These are phyloP conservation scores for Clonostachys sp. DNA, from an alignment of 2,329 filamentous ascomycete species.

Conservation along the genomic window DNA sequence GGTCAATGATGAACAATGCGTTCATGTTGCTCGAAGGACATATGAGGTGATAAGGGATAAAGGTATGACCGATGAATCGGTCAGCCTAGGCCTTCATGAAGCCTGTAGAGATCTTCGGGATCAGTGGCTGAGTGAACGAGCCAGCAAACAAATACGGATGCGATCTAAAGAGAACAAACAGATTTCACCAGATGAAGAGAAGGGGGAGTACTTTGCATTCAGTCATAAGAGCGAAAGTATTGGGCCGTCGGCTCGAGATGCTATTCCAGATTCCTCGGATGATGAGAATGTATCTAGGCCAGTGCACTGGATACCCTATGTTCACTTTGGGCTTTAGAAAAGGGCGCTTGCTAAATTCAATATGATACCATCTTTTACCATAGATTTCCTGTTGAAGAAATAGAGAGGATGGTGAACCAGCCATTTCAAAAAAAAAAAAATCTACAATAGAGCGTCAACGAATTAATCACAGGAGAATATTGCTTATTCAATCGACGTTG, in stretches of 20 bases:
- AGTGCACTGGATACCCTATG: neutral
- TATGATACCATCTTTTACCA: no score
- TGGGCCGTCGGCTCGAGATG: no score
- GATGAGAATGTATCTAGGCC: no score
- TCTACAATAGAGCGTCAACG: no score
- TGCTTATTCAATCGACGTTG: no score
- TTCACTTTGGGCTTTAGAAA: neutral
- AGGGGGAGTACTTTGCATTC: neutral
- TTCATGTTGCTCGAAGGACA: neutral
- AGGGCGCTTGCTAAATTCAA: no score
- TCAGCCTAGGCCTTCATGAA: neutral
- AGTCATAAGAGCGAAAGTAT: no score
- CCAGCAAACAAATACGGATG: neutral
- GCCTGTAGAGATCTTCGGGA: neutral
- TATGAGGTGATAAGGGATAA: neutral
- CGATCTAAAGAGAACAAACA: neutral
- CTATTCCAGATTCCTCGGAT: no score
- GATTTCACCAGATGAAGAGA: neutral
- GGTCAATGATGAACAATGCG: neutral
- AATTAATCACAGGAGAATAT: no score
- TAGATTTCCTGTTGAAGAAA: no score
- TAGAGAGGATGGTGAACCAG: no score
- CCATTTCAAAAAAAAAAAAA: no score
- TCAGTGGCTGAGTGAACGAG: neutral
- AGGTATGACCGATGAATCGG: neutral